Conservation (phyloP, 495 filamentous ascomycete species). For the Daldinia bambusicola region DNA sequence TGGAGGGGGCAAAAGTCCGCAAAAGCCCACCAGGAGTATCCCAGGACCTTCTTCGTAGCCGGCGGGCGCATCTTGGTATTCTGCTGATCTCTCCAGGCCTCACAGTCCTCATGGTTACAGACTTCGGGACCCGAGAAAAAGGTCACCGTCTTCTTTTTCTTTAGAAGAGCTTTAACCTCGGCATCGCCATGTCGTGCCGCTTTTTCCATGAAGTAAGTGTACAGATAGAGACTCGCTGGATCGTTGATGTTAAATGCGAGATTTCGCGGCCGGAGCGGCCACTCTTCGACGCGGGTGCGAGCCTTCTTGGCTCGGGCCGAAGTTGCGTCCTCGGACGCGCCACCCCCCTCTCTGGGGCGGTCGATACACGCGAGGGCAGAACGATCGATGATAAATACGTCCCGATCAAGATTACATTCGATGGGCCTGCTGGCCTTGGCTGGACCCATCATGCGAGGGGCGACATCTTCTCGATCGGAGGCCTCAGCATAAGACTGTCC, state of each 20-base stretch:
- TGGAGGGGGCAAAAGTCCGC: neutral
- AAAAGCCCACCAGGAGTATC: neutral
- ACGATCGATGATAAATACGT: constrained; percentile 3
- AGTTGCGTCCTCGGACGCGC: too few relatives aligned
- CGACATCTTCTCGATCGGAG: neutral
- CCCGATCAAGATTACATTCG: neutral
- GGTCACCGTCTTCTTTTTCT: neutral
- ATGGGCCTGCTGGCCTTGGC: neutral
- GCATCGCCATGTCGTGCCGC: neutral
- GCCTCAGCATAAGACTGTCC: neutral
- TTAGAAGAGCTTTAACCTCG: neutral
- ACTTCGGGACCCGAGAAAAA: constrained; percentile 1
- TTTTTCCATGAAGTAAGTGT: neutral
- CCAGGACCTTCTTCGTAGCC: neutral
- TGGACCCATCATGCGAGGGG: neutral
- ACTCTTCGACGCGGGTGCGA: neutral
- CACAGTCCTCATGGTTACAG: constrained; percentile 1
- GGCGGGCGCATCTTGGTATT: neutral
- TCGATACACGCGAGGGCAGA: neutral
- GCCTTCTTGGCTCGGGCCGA: neutral
- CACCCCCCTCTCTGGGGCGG: neutral
- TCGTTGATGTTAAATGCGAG: neutral
- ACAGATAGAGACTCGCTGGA: neutral
- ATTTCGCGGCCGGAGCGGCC: neutral
- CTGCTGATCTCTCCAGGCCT: neutral